Base-by-base conservation (phyloP, 148 eudicot species). In the Cornus florida region DNA sequence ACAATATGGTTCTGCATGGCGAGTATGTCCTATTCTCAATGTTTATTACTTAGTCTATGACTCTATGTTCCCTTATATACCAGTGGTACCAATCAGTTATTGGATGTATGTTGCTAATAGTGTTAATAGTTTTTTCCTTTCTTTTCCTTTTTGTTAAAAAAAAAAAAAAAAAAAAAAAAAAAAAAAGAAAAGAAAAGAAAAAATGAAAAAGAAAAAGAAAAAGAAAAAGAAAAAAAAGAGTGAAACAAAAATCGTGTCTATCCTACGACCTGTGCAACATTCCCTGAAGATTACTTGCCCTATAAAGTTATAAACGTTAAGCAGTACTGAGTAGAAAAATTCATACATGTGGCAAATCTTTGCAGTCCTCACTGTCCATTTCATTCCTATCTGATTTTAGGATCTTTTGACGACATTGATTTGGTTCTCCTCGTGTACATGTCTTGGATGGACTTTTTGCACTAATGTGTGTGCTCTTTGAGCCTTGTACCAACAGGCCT, bases 1-100 rank as follows among this genome's bases (percentile, higher is more conserved):
- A 92, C 70, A 82, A 85, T 32, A 96, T 90, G 88, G 98, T 96
- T 81, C 85, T 96, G 89, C 98, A 96, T 84, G 99, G 99, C 90
- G 99, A 96, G 99, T 96, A 92, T 82, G 99, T 92, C 69, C 66
- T 22, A 57, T 74, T 71, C 59, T 17, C 22, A 7, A 11, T 72
- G 56, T n/a, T 53, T 78, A 41, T 62, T 68, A 39, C 35, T 76
- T 24, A 9, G 16, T 64, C 19, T 38, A 38, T 28, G 38, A 9
- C n/a, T 41, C 19, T 22, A 38, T 28, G 23, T 67, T 72, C 38
- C 17, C 39, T 66, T 75, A 35, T 71, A 20, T 48, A 65, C 73
- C 65, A 19, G 68, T 71, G 17, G 10, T 62, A n/a, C 66, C 23
- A 19, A 13, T 62, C 19, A 62, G 7, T 17, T 62, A 17, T 13